These are phyloP conservation scores for Rhytidiadelphus loreus DNA, from an alignment of 225 moss, liverwort and hornwort species.

Conservation along the genomic window DNA sequence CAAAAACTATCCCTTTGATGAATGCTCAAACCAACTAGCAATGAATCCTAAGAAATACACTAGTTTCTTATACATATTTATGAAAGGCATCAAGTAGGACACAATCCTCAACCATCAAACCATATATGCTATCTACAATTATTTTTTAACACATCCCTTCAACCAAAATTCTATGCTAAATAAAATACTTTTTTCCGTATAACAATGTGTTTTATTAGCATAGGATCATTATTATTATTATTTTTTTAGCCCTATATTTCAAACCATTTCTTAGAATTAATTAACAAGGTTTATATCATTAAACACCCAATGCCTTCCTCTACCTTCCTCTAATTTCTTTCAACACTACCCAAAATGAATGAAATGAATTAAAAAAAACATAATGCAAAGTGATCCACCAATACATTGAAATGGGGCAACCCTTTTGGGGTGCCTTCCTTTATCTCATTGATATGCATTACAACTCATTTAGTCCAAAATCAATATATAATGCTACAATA, in stretches of 20 bases:
- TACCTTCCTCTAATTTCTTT: background rate
- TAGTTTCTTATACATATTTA: background rate
- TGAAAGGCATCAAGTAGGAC: accelerated
- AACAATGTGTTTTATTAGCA: no score
- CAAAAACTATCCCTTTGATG: background rate
- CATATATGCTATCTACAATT: background rate
- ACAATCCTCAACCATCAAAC: background rate
- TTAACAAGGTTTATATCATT: accelerated
- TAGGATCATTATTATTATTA: no score
- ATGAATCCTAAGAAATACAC: background rate
- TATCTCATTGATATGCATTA: background rate
- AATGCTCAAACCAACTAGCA: accelerated
- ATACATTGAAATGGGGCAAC: background rate
- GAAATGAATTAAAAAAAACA: background rate
- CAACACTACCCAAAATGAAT: background rate
- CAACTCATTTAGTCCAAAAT: background rate
- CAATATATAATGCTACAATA: no score
- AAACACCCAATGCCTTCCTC: accelerated
- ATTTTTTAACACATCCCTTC: background rate
- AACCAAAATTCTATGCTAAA: background rate
- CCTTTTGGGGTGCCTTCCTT: no score
- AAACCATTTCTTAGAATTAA: no score
- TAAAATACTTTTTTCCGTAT: background rate
- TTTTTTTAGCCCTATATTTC: accelerated
- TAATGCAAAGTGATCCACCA: accelerated